phyloP scores from a whole-genome alignment of 2,329 filamentous ascomycete species.

The Emmonsiellopsis sp. region DNA sequence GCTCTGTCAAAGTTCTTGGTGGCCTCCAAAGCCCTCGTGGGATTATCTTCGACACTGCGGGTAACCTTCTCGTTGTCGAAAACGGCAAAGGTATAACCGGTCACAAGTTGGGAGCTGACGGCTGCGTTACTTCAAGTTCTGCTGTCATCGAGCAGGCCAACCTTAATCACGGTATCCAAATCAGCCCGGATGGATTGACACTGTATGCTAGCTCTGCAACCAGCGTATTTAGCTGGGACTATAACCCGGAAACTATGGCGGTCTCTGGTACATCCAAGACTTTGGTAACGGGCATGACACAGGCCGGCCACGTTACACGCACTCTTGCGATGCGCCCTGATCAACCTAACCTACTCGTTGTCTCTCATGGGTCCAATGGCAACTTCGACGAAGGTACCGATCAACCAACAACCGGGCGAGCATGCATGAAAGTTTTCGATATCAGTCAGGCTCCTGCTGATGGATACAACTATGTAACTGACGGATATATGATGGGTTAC shows the following conservation, averaged over 20 bases:
- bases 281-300: constrained; percentile 54
- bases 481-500: constrained; percentile 50
- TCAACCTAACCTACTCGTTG: constrained; percentile 49
- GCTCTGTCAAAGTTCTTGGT: constrained; percentile 38
- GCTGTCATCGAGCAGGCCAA: constrained; percentile 24
- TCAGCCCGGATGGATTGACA: constrained; percentile 40
- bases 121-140: constrained; percentile 9
- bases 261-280: constrained; percentile 42
- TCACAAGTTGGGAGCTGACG: constrained; percentile 28
- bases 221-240: constrained; percentile 56
- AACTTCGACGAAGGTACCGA: constrained; percentile 53
- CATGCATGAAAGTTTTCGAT: constrained; percentile 59
- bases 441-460: constrained; percentile 32
- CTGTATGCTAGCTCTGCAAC: constrained; percentile 49
- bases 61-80: constrained; percentile 43
- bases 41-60: constrained; percentile 39
- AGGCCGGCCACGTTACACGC: constrained; percentile 54
- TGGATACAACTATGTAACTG: constrained; percentile 43
- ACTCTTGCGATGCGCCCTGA: constrained; percentile 55
- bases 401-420: constrained; percentile 47
- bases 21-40: constrained; percentile 37
- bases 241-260: constrained; percentile 44
- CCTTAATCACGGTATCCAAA: constrained; percentile 45
- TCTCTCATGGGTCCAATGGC: constrained; percentile 55
- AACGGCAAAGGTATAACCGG: constrained; percentile 29